Conservation (phyloP, 352 stramenopile species). For the Globisporangium nodosum region DNA sequence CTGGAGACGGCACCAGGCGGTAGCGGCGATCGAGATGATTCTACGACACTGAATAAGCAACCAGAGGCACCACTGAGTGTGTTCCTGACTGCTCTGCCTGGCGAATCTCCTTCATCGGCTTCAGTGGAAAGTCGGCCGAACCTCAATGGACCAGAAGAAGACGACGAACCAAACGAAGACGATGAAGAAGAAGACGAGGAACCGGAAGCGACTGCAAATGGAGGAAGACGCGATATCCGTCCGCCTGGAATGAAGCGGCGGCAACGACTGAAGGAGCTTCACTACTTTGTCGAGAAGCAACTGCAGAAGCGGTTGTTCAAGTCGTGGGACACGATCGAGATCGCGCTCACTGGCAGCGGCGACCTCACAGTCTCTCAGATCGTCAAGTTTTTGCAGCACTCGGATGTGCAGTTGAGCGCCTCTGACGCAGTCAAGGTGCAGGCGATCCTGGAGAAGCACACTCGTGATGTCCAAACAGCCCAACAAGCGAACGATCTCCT, state of each 20-base stretch:
- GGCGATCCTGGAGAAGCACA: constrained; percentile 49
- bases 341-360: constrained; percentile 54
- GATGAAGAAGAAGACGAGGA: constrained; percentile 9
- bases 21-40: no score
- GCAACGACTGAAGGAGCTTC: constrained; percentile 50
- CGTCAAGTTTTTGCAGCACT: constrained; percentile 65
- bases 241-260: constrained; percentile 44
- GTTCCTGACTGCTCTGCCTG: constrained; percentile 22
- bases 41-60: neutral
- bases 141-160: constrained; percentile 15
- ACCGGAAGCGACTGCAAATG: neutral
- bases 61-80: neutral
- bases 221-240: neutral
- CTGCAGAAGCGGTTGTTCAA: constrained; percentile 62
- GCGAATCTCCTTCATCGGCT: neutral
- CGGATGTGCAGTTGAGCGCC: constrained; percentile 55
- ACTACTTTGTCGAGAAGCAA: constrained; percentile 57
- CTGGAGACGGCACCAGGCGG: neutral
- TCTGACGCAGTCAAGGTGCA: constrained; percentile 54
- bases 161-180: constrained; percentile 6
- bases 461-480: neutral
- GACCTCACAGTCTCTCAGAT: constrained; percentile 64
- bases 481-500: neutral
- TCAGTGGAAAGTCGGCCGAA: neutral
- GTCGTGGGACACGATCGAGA: constrained; percentile 70